phyloP scores from a whole-genome alignment of 495 filamentous ascomycete genomes.

The Pyrenula aspistea region DNA sequence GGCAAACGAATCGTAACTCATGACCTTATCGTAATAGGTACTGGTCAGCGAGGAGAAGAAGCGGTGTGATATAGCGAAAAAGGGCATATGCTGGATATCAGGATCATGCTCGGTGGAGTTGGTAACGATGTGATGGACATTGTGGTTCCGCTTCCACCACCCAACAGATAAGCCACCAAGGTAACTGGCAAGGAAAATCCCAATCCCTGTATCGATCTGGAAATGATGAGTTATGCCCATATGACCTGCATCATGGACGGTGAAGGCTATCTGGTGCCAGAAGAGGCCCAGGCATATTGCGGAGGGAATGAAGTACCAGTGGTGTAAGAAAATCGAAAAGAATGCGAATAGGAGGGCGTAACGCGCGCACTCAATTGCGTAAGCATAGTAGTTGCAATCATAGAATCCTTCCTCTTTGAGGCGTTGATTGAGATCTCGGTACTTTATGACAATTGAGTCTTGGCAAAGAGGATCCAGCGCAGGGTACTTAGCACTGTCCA shows the following conservation, averaged over 20 bases:
- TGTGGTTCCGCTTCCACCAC: slow-evolving; percentile 98
- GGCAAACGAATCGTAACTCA: slow-evolving; percentile 72
- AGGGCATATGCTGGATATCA: slow-evolving; percentile 93
- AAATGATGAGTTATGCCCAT: slow-evolving; percentile 95
- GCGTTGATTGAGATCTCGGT: slow-evolving; percentile 58
- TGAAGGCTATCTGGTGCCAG: slow-evolving; percentile 95
- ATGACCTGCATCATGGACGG: slow-evolving; percentile 92
- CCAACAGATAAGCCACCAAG: slow-evolving; percentile 81
- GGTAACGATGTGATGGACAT: slow-evolving; percentile 96
- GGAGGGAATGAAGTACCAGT: slow-evolving; percentile 62
- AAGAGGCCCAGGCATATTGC: slow-evolving; percentile 70
- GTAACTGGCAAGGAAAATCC: slow-evolving; percentile 84
- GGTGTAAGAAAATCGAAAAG: slow-evolving; percentile 51
- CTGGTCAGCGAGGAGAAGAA: slow-evolving; percentile 67
- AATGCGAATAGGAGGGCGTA: slow-evolving; percentile 60
- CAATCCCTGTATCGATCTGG: slow-evolving; percentile 68
- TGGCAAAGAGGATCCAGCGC: slow-evolving; percentile 66
- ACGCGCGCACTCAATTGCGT: slow-evolving; percentile 62
- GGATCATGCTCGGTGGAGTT: slow-evolving; percentile 96
- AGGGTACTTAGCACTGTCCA: slow-evolving; percentile 75
- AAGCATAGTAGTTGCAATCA: slow-evolving; percentile 74
- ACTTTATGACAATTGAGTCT: slow-evolving; percentile 65
- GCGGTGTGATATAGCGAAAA: slow-evolving; percentile 84
- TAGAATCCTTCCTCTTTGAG: slow-evolving; percentile 69
- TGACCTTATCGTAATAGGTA: slow-evolving; percentile 79